Base-by-base conservation (phyloP, 2,329 filamentous ascomycete genomes). In the Calonectria montana region DNA sequence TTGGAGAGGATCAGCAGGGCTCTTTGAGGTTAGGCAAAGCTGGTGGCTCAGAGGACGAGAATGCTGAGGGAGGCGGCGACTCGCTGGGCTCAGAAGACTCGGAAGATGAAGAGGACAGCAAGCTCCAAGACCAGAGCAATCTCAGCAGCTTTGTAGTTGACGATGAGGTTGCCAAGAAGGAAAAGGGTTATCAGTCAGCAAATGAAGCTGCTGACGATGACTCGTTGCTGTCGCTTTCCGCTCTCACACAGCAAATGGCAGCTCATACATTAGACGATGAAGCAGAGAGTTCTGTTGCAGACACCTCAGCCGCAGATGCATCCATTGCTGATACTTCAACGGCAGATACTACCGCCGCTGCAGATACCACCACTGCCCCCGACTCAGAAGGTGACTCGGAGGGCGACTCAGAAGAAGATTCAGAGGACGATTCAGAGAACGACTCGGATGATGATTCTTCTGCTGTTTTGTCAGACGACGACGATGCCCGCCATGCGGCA, bases 31-130 rank as follows among this genome's bases (percentile, higher is more conserved):
- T 96, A 18, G 94, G 94, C 59, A 93, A 92, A 80, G 93, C 94
- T 53, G 95, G 94, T n/a, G 94, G 94, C 4, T 90, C 91, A n/a
- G 93, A 95, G 65, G 94, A 97, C 74, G 95, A 97, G 82, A 91
- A 98, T 80, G 94, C 93, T 2, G 96, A 97, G 80, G 95, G 95
- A 2, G 94, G 93, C 4, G 96, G 95, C 25, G 94, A 97, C 69
- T 94, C 91, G 81, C 87, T 98, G 62, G 89, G 89, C 43, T 91
- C 92, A 0, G 91, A 94, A 35, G 94, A 97, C 78, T 94, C 92
- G 0, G 82, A 84, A 15, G 83, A 86, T 45, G 88, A 89, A 3
- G 89, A 88, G 9, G 90, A 89, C 29, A 86, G 87, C 12, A 88
- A 90, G 12, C 87, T 87, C 2, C 84, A 88, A 23, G 86, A 88